Base-by-base conservation (phyloP, 345 rosid genomes). In the Noccaea caerulescens region DNA sequence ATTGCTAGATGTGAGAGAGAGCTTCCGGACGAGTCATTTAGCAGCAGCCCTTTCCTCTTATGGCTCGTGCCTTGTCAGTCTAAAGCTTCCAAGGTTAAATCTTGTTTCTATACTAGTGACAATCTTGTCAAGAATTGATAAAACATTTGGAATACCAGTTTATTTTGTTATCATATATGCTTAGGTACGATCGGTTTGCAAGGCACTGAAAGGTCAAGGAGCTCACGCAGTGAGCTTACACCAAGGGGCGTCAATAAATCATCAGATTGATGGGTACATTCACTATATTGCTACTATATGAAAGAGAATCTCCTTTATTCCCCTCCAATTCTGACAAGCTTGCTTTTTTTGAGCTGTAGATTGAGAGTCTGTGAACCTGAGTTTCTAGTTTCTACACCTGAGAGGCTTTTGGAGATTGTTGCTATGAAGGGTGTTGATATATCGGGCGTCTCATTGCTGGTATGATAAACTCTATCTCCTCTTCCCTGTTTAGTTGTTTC, bases 171-270 rank as follows among this genome's bases (percentile, higher is more conserved):
- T 78, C 30, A 10, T 77, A 3, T 20, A 20, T 20, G 54, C 37
- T 66, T 77, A 91, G 97, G 95, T 93, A 9, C 93, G 93, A 66
- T 57, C 80, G 11, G 72, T 89, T 37, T 91, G 93, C 82, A 94
- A 89, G 76, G 90, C 91, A 45, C 69, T 94, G 79, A 94, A 94
- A 87, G 76, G 83, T 76, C 82, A 61, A 68, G 99, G 97, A 75
- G 72, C 89, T 66, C 95, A 94, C 79, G 77, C 96, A 23, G 96
- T 94, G 71, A 87, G 97, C 76, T 76, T 94, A 77, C 96, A 94
- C 78, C 68, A 79, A 1, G 89, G 96, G 58, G 87, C 92, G 34
- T 69, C 89, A 12, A 10, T 89, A 68, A 90, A 85, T 78, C 97
- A 84, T 72, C 97, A 94, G 78, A 91, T 89, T 57, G 72, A 63